phyloP scores from a whole-genome alignment of 192 early-diverging fungal species.

The Gryganskiella cystojenkinii region DNA sequence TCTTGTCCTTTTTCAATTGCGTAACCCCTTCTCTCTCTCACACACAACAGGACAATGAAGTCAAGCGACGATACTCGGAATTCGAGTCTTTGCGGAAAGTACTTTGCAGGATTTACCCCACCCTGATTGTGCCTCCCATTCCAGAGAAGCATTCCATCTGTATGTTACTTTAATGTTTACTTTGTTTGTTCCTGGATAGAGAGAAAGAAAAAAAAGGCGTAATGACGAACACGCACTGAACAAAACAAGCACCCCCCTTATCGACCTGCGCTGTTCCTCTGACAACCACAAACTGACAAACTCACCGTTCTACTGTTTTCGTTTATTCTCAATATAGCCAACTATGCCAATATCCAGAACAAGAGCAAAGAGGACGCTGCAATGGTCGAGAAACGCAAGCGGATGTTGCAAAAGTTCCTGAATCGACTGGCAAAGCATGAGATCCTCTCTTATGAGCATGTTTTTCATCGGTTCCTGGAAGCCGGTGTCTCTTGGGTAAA shows the following conservation, averaged over 20 bases:
- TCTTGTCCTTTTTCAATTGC: neutral
- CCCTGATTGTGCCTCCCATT: constrained; percentile 92
- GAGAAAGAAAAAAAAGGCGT: too few species aligned
- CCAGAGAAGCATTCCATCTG: constrained; percentile 96
- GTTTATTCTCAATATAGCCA: constrained; percentile 54
- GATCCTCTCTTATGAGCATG: constrained; percentile 85
- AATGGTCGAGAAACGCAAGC: constrained; percentile 91
- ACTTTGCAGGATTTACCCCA: constrained; percentile 85
- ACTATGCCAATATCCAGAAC: constrained; percentile 80
- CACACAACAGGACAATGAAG: constrained; percentile 66
- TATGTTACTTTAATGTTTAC: constrained; percentile 58
- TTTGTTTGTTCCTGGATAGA: constrained; percentile 1
- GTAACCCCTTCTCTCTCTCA: neutral
- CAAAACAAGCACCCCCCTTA: too few species aligned
- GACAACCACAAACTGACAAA: too few species aligned
- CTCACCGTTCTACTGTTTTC: too few species aligned
- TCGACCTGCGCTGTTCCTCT: too few species aligned
- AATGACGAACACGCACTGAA: too few species aligned
- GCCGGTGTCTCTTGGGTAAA: constrained; percentile 75
- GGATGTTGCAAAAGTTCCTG: constrained; percentile 94
- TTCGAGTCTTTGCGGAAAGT: constrained; percentile 91
- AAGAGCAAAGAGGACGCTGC: constrained; percentile 92
- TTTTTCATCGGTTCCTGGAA: constrained; percentile 95
- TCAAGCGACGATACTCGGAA: constrained; percentile 93
- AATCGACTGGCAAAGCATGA: constrained; percentile 93